These are phyloP conservation scores for Ophiostoma quercus DNA, from an alignment of 2,329 filamentous ascomycete genomes.

Conservation along the genomic window DNA sequence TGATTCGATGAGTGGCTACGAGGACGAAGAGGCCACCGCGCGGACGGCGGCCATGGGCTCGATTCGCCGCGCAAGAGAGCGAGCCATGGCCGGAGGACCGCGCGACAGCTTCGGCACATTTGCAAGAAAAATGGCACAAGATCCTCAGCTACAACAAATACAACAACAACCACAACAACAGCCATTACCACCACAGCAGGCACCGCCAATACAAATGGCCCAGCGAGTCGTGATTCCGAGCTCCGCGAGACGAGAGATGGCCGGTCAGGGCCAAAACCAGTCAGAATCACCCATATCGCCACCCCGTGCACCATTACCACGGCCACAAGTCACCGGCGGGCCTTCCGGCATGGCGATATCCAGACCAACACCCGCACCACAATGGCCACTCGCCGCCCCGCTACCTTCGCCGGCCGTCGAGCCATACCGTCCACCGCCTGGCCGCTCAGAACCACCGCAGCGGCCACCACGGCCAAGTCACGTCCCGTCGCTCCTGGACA, in stretches of 20 bases:
- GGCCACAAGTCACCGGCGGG: constrained; percentile 27
- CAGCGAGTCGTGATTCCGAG: not conserved
- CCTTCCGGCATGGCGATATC: constrained; percentile 40
- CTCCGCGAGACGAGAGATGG: not conserved
- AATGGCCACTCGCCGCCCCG: constrained; percentile 49
- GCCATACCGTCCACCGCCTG: constrained; percentile 48
- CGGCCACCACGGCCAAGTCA: constrained; percentile 56
- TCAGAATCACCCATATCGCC: constrained; percentile 28
- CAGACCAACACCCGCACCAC: constrained; percentile 47
- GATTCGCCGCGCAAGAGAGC: constrained; percentile 51
- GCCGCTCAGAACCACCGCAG: constrained; percentile 49
- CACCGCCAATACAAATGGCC: not conserved
- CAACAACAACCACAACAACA: constrained; percentile 17
- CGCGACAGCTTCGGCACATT: constrained; percentile 32
- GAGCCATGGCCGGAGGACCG: constrained; percentile 41
- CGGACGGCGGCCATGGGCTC: constrained; percentile 43
- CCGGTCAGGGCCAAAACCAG: constrained; percentile 19
- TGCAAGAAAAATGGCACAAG: constrained; percentile 22
- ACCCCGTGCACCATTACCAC: constrained; percentile 30
- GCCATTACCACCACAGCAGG: constrained; percentile 23
- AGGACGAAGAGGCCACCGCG: constrained; percentile 53
- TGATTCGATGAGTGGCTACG: constrained; percentile 49
- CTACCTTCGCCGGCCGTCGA: constrained; percentile 34
- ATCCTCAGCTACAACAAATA: constrained; percentile 6
- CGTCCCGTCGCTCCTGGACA: constrained; percentile 55